phyloP scores from a whole-genome alignment of 768 basidiomycete species.

The Lentinula lateritia region DNA sequence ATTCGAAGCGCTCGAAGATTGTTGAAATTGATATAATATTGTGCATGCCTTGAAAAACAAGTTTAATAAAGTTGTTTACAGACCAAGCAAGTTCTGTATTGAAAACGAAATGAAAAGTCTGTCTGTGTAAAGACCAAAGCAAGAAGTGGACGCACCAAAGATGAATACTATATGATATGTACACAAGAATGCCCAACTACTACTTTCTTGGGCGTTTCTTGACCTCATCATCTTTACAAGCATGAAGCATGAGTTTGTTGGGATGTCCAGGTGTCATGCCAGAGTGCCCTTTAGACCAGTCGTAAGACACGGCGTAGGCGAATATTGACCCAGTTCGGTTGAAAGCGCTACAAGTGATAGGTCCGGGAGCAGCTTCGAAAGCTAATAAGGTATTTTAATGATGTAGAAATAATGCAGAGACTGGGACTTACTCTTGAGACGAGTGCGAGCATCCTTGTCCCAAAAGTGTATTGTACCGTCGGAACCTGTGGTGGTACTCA shows the following conservation, averaged over 20 bases:
- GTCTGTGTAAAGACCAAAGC: neutral
- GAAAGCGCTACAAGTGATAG: slow-evolving; percentile 77
- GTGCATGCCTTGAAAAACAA: neutral
- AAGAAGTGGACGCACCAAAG: neutral
- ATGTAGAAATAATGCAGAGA: slow-evolving; percentile 4
- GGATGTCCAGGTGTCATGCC: slow-evolving; percentile 69
- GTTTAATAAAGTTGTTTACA: neutral
- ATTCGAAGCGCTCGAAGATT: neutral
- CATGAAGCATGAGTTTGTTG: slow-evolving; percentile 81
- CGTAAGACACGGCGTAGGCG: slow-evolving; percentile 89
- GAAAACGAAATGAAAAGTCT: neutral
- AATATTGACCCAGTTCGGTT: slow-evolving; percentile 86
- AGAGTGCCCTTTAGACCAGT: slow-evolving; percentile 90
- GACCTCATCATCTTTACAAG: slow-evolving; percentile 84
- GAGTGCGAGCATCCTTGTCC: slow-evolving; percentile 90
- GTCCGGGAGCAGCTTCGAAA: slow-evolving; percentile 69
- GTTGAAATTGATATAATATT: neutral
- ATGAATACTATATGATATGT: neutral
- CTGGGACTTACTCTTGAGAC: slow-evolving; percentile 70
- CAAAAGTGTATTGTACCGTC: slow-evolving; percentile 91
- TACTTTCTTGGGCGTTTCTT: slow-evolving; percentile 55
- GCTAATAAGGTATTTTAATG: slow-evolving; percentile 30
- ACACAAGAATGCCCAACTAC: neutral
- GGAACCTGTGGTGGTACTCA: slow-evolving; percentile 38
- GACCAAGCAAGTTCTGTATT: neutral